Evolutionary conservation across 2,329 filamentous ascomycete species (phyloP).

Genomic region (Xylariaceae sp.): DNA sequence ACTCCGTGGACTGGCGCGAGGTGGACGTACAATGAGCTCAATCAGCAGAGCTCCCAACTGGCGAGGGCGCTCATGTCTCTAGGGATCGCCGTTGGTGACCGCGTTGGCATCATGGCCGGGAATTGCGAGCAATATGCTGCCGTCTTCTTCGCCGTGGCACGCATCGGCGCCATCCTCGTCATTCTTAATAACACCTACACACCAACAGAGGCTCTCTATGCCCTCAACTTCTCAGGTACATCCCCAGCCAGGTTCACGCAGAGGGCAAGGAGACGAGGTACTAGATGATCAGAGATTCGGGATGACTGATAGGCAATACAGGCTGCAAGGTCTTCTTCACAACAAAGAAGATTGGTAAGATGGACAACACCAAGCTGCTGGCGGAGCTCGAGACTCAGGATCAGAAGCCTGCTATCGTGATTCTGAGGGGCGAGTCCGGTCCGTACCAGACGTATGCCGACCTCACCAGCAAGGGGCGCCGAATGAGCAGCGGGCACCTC

Average conservation of each 20-base stretch:
- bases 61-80: conserved; percentile 60
- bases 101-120: conserved; percentile 69
- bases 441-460: conserved; percentile 54
- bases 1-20: conserved; percentile 69
- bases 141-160: conserved; percentile 65
- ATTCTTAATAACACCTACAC: conserved; percentile 82
- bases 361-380: conserved; percentile 56
- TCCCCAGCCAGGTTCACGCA: no score
- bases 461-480: conserved; percentile 44
- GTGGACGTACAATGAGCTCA: conserved; percentile 63
- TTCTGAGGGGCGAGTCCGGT: conserved; percentile 48
- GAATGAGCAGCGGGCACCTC: conserved; percentile 41
- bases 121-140: conserved; percentile 76
- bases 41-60: conserved; percentile 52
- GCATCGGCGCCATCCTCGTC: conserved; percentile 61
- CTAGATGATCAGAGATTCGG: no score
- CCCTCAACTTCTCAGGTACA: conserved; percentile 59
- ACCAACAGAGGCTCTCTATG: conserved; percentile 62
- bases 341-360: conserved; percentile 58
- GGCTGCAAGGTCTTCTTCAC: conserved; percentile 69
- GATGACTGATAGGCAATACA: no score
- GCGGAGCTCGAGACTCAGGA: conserved; percentile 39
- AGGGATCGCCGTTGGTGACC: conserved; percentile 60
- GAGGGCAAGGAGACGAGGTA: no score
- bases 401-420: conserved; percentile 45